Base-by-base conservation (phyloP, 257 asterid species). In the Phtheirospermum japonicum region DNA sequence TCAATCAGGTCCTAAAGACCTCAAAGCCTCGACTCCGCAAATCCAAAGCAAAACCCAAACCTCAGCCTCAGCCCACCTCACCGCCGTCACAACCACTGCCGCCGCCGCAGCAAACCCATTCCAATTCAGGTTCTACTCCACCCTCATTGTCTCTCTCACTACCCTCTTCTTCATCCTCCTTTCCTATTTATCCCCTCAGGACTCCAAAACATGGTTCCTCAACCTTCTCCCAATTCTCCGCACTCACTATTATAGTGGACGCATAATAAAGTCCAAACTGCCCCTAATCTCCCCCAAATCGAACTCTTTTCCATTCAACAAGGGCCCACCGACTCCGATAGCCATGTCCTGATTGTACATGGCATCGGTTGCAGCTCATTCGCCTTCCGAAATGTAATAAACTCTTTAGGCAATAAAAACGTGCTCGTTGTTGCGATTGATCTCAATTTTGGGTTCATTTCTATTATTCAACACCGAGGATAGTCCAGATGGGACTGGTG, bases 301-400 rank as follows among this genome's bases (percentile, higher is more conserved):
- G 96, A 85, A 63, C 76, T 87, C 61, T 91, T 91, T 66, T 74
- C 88, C 5, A 77, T 81, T 59, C 98, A 82, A 32, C 79, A 78
- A 64, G 92, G 96, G 16, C 83, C 92, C 50, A 0, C 61, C 33
- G 54, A 77, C 58, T 77, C 92, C 1, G 80, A 69, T 20, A 70
- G 78, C 69, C 78, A 74, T n/a, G 95, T 84, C 9, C 74, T 88
- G 13, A 75, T 88, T 43, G 79, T 88, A 18, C 96, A 86, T 57
- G 98, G 98, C 9, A 7, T 82, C 46, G 96, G 96, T 6, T 91
- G 89, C 70, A 88, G 83, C 54, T 88, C 98, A 30, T 86, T 84
- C 63, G 82, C 84, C 6, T 91, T 88, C 71, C 79, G 56, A 1
- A 54, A 74, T 23, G 74, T 88, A 40, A 77, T 91, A 5, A 76